Conservation (phyloP, 108 stramenopile genomes). For the Cyclotella kingstonii region DNA sequence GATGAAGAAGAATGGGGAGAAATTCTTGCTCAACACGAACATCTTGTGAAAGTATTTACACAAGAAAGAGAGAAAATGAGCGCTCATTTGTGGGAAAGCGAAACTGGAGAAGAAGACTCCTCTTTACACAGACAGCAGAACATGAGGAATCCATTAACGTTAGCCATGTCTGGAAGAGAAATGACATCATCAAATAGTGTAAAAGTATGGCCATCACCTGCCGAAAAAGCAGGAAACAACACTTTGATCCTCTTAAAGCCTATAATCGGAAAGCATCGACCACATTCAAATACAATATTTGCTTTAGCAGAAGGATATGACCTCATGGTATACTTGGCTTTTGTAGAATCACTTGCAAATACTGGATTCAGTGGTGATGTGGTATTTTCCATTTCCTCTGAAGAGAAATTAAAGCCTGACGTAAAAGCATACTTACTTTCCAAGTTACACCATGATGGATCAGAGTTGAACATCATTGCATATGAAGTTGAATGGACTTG, state of each 20-base stretch:
- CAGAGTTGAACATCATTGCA: conserved; percentile 53
- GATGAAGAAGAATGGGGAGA: conserved; percentile 40
- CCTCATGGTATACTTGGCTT: conserved; percentile 60
- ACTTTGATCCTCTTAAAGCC: conserved; percentile 34
- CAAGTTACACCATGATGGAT: conserved; percentile 16
- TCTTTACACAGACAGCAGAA: background rate
- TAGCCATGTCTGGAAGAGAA: background rate
- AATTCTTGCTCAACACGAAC: conserved; percentile 23
- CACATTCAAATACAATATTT: conserved; percentile 32
- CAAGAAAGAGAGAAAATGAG: background rate
- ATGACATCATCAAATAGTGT: background rate
- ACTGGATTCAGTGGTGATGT: conserved; percentile 76
- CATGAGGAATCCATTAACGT: background rate
- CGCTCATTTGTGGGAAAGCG: background rate
- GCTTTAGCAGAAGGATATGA: conserved; percentile 68
- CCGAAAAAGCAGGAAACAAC: conserved; percentile 20
- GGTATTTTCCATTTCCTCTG: conserved; percentile 62
- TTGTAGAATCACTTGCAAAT: conserved; percentile 61
- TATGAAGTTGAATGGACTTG: conserved; percentile 67
- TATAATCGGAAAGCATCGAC: conserved; percentile 27
- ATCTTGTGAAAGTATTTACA: conserved; percentile 17
- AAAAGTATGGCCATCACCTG: conserved; percentile 18
- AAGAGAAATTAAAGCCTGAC: conserved; percentile 39
- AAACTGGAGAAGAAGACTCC: background rate
- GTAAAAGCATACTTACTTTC: conserved; percentile 70